Evolutionary conservation across 2,329 filamentous ascomycete genomes (phyloP).

Genomic region (Aureobasidium lini): DNA sequence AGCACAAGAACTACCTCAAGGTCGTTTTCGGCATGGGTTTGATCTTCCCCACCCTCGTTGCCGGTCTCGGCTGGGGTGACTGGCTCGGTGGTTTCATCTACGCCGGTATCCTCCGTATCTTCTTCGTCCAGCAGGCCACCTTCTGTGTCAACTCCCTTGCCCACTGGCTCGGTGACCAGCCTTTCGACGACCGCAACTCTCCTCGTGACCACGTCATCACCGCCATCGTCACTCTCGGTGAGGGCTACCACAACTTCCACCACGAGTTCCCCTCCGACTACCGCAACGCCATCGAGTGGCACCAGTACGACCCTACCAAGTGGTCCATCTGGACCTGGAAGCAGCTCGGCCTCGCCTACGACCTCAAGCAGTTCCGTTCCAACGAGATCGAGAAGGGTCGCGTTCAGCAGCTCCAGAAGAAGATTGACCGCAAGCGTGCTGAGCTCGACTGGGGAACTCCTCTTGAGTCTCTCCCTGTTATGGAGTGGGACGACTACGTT

Average conservation of each 20-base stretch:
- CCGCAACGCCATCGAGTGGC: slow-evolving; percentile 86
- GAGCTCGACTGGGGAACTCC: slow-evolving; percentile 80
- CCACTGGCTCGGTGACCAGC: slow-evolving; percentile 87
- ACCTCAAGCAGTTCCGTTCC: slow-evolving; percentile 82
- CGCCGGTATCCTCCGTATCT: slow-evolving; percentile 75
- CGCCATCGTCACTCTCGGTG: slow-evolving; percentile 74
- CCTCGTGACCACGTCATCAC: slow-evolving; percentile 84
- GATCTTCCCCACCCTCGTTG: slow-evolving; percentile 65
- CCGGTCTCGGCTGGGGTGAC: slow-evolving; percentile 73
- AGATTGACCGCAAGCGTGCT: slow-evolving; percentile 78
- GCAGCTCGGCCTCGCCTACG: slow-evolving; percentile 73
- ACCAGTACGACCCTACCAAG: slow-evolving; percentile 88
- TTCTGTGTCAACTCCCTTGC: slow-evolving; percentile 90
- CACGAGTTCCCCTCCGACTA: slow-evolving; percentile 92
- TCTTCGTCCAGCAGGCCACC: slow-evolving; percentile 85
- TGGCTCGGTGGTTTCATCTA: slow-evolving; percentile 78
- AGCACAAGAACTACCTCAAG: slow-evolving; percentile 81
- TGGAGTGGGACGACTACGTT: slow-evolving; percentile 82
- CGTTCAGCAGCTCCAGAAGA: slow-evolving; percentile 84
- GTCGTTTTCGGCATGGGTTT: slow-evolving; percentile 70
- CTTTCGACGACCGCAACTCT: slow-evolving; percentile 87
- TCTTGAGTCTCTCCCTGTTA: slow-evolving; percentile 75
- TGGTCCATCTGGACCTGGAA: slow-evolving; percentile 83
- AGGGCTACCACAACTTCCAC: slow-evolving; percentile 94
- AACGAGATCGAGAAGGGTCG: slow-evolving; percentile 93